Percentiles rank a stretch among this genome's conserved stretches.
Conservation (phyloP, 164 flowering plant species). For the Umbilicus rupestris region DNA sequence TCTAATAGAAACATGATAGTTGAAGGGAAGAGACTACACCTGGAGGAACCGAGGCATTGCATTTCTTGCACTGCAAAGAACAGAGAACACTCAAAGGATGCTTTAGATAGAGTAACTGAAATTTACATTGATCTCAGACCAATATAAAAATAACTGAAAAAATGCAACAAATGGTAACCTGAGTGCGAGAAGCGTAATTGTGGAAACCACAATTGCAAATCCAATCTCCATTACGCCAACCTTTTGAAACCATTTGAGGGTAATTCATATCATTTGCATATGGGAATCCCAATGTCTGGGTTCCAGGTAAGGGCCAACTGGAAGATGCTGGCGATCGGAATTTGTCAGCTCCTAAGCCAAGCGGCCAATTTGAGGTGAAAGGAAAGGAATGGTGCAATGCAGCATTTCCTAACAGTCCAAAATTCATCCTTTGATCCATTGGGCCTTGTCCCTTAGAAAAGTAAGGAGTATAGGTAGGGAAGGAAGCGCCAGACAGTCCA, state of each 20-base stretch:
- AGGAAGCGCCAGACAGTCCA: slow-evolving; percentile 81
- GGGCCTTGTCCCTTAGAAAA: slow-evolving; percentile 68
- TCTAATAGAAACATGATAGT: slow-evolving; percentile 17
- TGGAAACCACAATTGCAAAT: slow-evolving; percentile 88
- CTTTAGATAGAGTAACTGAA: neutral
- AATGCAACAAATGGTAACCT: slow-evolving; percentile 28
- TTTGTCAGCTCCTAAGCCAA: slow-evolving; percentile 40
- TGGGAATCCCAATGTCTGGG: slow-evolving; percentile 29
- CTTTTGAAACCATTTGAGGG: slow-evolving; percentile 45
- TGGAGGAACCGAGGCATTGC: slow-evolving; percentile 61
- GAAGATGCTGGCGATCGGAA: slow-evolving; percentile 40
- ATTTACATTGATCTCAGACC: neutral
- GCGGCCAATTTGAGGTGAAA: slow-evolving; percentile 39
- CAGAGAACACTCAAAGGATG: slow-evolving; percentile 9
- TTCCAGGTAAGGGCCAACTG: slow-evolving; percentile 41
- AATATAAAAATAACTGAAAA: neutral
- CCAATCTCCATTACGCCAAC: slow-evolving; percentile 96
- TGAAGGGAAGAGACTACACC: slow-evolving; percentile 24
- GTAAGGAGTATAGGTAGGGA: slow-evolving; percentile 70
- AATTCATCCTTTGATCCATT: slow-evolving; percentile 42
- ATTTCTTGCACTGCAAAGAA: slow-evolving; percentile 76
- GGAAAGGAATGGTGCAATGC: slow-evolving; percentile 42
- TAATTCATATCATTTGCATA: slow-evolving; percentile 34
- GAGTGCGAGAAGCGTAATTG: slow-evolving; percentile 80
- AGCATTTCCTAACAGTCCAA: slow-evolving; percentile 37